Base-by-base conservation (phyloP, 352 stramenopile species). In the Phytophthora aleatoria region DNA sequence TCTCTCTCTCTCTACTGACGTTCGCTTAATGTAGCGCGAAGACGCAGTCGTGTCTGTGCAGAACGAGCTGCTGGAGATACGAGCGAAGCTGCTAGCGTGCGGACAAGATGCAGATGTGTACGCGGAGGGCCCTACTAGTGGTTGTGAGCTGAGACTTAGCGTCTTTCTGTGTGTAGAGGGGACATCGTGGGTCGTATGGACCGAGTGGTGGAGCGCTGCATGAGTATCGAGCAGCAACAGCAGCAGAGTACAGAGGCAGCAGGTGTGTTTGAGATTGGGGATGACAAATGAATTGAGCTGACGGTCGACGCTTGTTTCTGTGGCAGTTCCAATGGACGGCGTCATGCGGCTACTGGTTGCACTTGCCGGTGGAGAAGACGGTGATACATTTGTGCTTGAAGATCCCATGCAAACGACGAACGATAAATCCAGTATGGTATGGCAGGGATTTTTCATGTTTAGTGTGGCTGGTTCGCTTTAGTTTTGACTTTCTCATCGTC, bases 321-420 rank as follows among this genome's bases (percentile, higher is more conserved):
- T 50, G 8, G n/a, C 59, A 69, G 63, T 57, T 47, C 48, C n/a
- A 45, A 67, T 71, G 42, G 52, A 36, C 65, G 76, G 64, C 42
- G 54, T 74, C 13, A 60, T 92, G 68, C 81, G 73, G 5, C 58
- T 92, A n/a, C 52, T 92, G 8, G 53, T 90, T 10, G 79, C 74
- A 10, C 69, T 92, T 3, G 71, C 79, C 26, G 84, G 84, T 11
- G 84, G 81, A 6, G 42, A 71, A 1, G 74, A 92, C 56, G 77
- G 78, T 43, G 28, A 64, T 12, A 88, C 84, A 11, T 92, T 92
- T 57, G 64, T 87, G 10, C 58, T 89, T 2, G 72, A 83, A 51
- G 80, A 91, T 44, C 67, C 73, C 3, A 85, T 74, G 43, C 71
- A 69, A 36, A 56, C 74, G 6, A 44, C 45, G 11, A 52, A 47